These are phyloP conservation scores for Beauveria medogensis DNA, from an alignment of 2,329 filamentous ascomycete species.

Conservation along the genomic window DNA sequence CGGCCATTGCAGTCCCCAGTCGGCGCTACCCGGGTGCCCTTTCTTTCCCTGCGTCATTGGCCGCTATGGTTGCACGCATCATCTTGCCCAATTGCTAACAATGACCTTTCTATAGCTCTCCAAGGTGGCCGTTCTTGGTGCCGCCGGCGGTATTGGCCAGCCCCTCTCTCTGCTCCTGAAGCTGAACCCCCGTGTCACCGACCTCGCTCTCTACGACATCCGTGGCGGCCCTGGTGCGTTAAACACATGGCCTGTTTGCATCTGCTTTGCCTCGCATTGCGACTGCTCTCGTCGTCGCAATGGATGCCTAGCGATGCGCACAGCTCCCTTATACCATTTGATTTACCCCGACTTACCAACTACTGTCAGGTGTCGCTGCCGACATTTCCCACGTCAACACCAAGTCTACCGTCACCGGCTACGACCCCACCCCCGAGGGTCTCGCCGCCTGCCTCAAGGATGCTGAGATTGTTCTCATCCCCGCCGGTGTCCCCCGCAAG, in stretches of 20 bases:
- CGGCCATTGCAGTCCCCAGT: not conserved
- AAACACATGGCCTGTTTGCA: conserved; percentile 8
- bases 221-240: conserved; percentile 79
- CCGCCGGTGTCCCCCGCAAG: conserved; percentile 97
- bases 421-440: conserved; percentile 67
- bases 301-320: conserved; percentile 1
- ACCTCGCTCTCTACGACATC: conserved; percentile 98
- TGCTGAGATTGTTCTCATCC: conserved; percentile 92
- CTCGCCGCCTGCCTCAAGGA: conserved; percentile 75
- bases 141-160: conserved; percentile 95
- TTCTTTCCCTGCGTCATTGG: not conserved
- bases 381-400: conserved; percentile 99
- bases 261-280: not conserved
- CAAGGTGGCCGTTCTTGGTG: conserved; percentile 96
- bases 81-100: conserved; percentile 16
- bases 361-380: conserved; percentile 75
- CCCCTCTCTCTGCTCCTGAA: conserved; percentile 96
- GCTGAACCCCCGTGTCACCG: conserved; percentile 89
- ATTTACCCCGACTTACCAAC: conserved; percentile 12
- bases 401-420: conserved; percentile 89
- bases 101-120: conserved; percentile 56
- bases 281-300: not conserved
- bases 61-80: not conserved
- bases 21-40: conserved; percentile 10
- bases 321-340: not conserved